Evolutionary conservation across 2,329 filamentous ascomycete species (phyloP).

Genomic region (Trichothecium sympodiale): DNA sequence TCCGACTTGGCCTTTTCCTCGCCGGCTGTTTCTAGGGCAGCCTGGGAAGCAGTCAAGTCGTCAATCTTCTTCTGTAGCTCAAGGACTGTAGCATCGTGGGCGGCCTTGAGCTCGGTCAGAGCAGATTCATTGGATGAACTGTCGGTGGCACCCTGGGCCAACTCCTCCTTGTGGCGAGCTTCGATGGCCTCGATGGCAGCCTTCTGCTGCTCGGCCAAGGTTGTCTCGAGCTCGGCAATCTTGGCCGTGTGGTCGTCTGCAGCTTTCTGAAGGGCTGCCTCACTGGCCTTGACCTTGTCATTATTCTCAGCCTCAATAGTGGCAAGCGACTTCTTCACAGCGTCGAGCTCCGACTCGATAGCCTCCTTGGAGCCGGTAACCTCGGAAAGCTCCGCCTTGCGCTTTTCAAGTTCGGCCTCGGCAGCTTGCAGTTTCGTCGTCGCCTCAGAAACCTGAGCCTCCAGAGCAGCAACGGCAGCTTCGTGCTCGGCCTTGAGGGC

Average conservation of each 20-base stretch:
- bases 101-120: conserved; percentile 36
- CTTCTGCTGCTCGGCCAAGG: conserved; percentile 38
- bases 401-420: conserved; percentile 37
- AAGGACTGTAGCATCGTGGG: conserved; percentile 34
- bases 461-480: conserved; percentile 33
- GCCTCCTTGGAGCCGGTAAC: conserved; percentile 37
- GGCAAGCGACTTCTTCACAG: conserved; percentile 40
- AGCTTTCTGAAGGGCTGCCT: conserved; percentile 23
- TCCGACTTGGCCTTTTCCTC: conserved; percentile 33
- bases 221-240: conserved; percentile 37
- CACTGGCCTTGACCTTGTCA: conserved; percentile 20
- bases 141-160: conserved; percentile 34
- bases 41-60: conserved; percentile 35
- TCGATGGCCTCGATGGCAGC: conserved; percentile 36
- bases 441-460: conserved; percentile 34
- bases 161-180: conserved; percentile 38
- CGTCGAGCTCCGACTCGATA: conserved; percentile 34
- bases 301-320: conserved; percentile 20
- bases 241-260: conserved; percentile 36
- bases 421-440: conserved; percentile 39
- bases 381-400: conserved; percentile 36
- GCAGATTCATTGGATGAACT: conserved; percentile 35
- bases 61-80: conserved; percentile 46
- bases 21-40: conserved; percentile 31
- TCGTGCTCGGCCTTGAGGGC: conserved; percentile 39